Conservation (phyloP, 345 rosid genomes). For the Microthlaspi erraticum region DNA sequence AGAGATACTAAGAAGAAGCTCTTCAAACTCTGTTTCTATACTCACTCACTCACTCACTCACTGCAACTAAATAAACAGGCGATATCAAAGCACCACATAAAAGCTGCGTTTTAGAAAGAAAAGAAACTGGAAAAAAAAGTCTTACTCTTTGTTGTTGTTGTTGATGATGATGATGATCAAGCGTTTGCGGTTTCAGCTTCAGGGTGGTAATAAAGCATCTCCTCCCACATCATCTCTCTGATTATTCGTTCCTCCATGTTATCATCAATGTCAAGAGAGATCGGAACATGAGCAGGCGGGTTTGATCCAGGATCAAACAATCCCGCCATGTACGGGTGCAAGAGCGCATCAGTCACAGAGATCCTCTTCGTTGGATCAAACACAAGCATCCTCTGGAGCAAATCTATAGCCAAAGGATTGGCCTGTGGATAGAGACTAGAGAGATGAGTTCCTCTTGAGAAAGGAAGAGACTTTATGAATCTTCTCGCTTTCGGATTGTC, state of each 20-base stretch:
- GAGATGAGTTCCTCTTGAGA: conserved; percentile 59
- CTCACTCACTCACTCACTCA: conserved; percentile 43
- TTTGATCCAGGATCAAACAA: conserved; percentile 64
- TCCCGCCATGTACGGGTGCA: conserved; percentile 73
- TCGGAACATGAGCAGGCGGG: conserved; percentile 75
- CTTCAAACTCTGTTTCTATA: conserved; percentile 37
- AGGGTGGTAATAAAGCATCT: conserved; percentile 80
- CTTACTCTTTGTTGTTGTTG: conserved; percentile 22
- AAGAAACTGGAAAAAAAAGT: conserved; percentile 11
- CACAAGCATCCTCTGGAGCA: conserved; percentile 75
- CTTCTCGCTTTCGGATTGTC: conserved; percentile 72
- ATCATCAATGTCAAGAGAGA: conserved; percentile 68
- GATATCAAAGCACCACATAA: conserved; percentile 27
- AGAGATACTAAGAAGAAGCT: conserved; percentile 13
- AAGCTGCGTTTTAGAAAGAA: conserved; percentile 23
- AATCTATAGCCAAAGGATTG: conserved; percentile 76
- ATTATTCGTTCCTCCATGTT: conserved; percentile 59
- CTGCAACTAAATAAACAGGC: conserved; percentile 26
- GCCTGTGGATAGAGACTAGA: conserved; percentile 67
- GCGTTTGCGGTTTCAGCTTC: conserved; percentile 50
- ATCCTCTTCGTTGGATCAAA: conserved; percentile 81
- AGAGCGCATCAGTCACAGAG: conserved; percentile 75
- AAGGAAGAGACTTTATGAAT: conserved; percentile 71
- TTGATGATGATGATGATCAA: conserved; percentile 30
- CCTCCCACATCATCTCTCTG: conserved; percentile 84